phyloP scores from a whole-genome alignment of 345 rosid species.

The Erodium maritimum region DNA sequence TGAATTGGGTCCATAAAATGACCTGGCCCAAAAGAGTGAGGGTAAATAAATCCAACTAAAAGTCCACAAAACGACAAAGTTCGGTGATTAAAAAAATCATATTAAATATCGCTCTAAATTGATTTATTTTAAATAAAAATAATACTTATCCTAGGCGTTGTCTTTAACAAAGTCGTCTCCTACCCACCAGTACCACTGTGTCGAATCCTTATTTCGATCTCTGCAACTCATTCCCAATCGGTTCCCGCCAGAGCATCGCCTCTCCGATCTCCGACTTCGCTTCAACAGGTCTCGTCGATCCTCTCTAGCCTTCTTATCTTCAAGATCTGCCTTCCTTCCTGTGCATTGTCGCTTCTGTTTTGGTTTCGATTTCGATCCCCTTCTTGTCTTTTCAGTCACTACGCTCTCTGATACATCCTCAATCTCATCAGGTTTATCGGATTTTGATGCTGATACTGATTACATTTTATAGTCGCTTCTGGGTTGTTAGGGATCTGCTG shows the following conservation, averaged over 20 bases:
- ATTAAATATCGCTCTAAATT: too few species aligned
- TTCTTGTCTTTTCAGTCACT: background rate
- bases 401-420: background rate
- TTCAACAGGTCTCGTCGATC: slow-evolving; percentile 2
- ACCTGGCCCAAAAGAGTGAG: too few species aligned
- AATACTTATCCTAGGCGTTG: too few species aligned
- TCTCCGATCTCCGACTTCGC: slow-evolving; percentile 3
- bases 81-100: too few species aligned
- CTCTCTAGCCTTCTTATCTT: background rate
- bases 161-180: too few species aligned
- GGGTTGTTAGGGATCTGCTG: slow-evolving; percentile 1
- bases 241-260: background rate
- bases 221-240: background rate
- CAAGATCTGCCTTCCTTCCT: too few species aligned
- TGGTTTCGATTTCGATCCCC: background rate
- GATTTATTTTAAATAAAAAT: too few species aligned
- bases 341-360: background rate
- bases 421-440: background rate
- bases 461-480: background rate
- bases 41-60: too few species aligned
- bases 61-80: too few species aligned
- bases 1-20: too few species aligned
- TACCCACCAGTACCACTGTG: too few species aligned
- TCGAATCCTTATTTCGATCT: background rate
- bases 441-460: background rate